Conservation (phyloP, 2,329 filamentous ascomycete species). For the Esteya vermicola region DNA sequence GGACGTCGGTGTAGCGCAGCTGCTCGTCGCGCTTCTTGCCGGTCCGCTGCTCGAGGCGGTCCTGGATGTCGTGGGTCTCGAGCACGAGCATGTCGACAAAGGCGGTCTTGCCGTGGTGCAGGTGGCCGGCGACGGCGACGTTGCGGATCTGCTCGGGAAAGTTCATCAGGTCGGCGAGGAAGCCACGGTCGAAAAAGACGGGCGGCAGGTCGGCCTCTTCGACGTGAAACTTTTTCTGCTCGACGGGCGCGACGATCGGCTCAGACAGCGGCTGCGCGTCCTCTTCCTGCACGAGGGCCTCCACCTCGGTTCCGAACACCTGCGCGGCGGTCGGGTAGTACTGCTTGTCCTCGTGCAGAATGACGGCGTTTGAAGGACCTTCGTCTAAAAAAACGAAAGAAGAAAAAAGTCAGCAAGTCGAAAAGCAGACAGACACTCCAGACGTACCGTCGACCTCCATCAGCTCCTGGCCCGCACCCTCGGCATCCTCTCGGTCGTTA, state of each 20-base stretch:
- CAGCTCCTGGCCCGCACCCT: conserved; percentile 59
- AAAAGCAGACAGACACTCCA: not conserved
- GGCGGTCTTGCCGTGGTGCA: conserved; percentile 96
- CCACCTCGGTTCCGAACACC: conserved; percentile 86
- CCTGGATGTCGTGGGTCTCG: conserved; percentile 80
- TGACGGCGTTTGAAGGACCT: conserved; percentile 88
- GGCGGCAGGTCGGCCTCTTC: conserved; percentile 83
- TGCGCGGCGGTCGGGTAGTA: conserved; percentile 98
- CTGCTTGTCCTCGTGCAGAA: conserved; percentile 97
- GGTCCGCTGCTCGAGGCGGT: conserved; percentile 64
- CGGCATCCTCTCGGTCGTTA: conserved; percentile 46
- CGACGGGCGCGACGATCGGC: conserved; percentile 84
- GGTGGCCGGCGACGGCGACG: conserved; percentile 76
- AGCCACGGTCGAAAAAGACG: conserved; percentile 75
- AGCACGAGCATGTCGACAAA: conserved; percentile 97
- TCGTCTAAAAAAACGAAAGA: conserved; percentile 37
- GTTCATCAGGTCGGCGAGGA: conserved; percentile 93
- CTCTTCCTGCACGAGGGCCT: conserved; percentile 92
- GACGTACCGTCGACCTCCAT: conserved; percentile 79
- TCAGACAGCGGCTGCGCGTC: conserved; percentile 86
- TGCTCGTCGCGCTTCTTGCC: conserved; percentile 79
- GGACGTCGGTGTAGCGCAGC: conserved; percentile 86
- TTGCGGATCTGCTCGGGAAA: conserved; percentile 92
- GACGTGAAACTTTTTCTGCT: conserved; percentile 91
- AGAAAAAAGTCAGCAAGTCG: not conserved